Evolutionary conservation across 2,329 filamentous ascomycete genomes (phyloP).

Genomic region (Lojkania enalia): DNA sequence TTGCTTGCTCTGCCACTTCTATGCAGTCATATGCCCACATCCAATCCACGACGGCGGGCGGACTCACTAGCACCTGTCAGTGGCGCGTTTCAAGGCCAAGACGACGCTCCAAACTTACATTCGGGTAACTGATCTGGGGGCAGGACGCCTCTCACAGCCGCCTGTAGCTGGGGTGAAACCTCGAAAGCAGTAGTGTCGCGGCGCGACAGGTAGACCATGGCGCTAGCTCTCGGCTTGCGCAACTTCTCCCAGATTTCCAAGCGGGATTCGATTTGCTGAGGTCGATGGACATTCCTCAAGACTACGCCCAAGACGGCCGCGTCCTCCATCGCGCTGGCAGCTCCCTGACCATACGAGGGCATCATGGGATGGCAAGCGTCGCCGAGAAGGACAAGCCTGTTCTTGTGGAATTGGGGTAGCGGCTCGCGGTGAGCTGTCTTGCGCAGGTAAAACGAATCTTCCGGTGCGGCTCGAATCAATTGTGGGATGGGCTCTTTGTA

Average conservation of each 20-base stretch:
- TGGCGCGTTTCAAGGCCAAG: slow-evolving; percentile 3
- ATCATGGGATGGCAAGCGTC: slow-evolving; percentile 17
- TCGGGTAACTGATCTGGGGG: slow-evolving; percentile 9
- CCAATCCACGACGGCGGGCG: slow-evolving; percentile 8
- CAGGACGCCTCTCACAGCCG: slow-evolving; percentile 8
- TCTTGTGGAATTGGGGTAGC: slow-evolving; percentile 7
- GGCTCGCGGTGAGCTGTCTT: slow-evolving; percentile 6
- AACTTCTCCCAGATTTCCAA: slow-evolving; percentile 9
- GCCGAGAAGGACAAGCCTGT: slow-evolving; percentile 9
- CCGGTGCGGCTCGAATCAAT: slow-evolving; percentile 5
- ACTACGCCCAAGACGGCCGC: slow-evolving; percentile 9
- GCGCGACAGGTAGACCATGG: slow-evolving; percentile 8
- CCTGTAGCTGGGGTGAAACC: slow-evolving; percentile 8
- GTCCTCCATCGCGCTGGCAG: slow-evolving; percentile 11
- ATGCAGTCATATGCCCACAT: slow-evolving; percentile 10
- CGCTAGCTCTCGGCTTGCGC: slow-evolving; percentile 9
- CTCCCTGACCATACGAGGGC: slow-evolving; percentile 15
- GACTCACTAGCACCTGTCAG: slow-evolving; percentile 8
- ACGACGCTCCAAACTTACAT: slow-evolving; percentile 8
- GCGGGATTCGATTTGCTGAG: slow-evolving; percentile 7
- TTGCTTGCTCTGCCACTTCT: slow-evolving; percentile 8
- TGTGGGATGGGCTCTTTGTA: slow-evolving; percentile 2
- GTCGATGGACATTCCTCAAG: slow-evolving; percentile 6
- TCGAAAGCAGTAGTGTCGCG: slow-evolving; percentile 8
- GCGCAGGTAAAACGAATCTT: slow-evolving; percentile 7